phyloP scores from a whole-genome alignment of 1,284 basidiomycete species.

The Apiotrichum sp. region DNA sequence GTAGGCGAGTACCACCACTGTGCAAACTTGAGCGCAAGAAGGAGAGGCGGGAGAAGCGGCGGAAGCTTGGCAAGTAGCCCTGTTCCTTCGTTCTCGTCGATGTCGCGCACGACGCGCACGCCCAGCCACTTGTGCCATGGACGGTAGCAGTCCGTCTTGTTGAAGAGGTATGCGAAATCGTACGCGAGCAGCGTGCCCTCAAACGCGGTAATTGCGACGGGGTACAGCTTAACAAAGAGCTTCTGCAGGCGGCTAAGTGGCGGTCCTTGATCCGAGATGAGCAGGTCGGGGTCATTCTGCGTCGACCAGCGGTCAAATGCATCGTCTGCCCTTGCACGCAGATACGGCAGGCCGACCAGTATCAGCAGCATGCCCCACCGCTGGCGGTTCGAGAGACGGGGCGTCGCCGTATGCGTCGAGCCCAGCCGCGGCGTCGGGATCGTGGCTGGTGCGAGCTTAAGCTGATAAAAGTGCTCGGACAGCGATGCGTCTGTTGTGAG shows the following conservation, averaged over 20 bases:
- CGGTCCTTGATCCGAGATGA: conserved; percentile 10
- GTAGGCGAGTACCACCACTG: conserved; percentile 99
- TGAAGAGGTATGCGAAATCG: conserved; percentile 88
- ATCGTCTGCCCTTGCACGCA: conserved; percentile 81
- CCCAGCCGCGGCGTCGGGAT: conserved; percentile 30
- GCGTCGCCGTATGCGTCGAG: conserved; percentile 1
- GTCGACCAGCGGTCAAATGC: conserved; percentile 69
- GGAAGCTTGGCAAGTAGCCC: conserved; percentile 21
- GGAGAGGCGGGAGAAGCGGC: conserved; percentile 69
- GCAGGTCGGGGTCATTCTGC: conserved; percentile 16
- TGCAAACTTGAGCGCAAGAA: conserved; percentile 94
- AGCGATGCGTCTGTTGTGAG: conserved; percentile 39
- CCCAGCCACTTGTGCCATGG: conserved; percentile 86
- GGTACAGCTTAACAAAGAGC: conserved; percentile 66
- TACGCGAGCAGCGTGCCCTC: conserved; percentile 76
- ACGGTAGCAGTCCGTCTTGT: conserved; percentile 76
- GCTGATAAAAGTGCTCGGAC: conserved; percentile 44
- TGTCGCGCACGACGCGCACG: conserved; percentile 53
- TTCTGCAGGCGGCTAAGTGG: conserved; percentile 31
- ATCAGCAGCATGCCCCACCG: conserved; percentile 63
- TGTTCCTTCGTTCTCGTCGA: conserved; percentile 13
- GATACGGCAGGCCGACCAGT: conserved; percentile 80
- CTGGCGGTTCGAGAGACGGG: conserved; percentile 29
- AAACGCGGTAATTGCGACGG: conserved; percentile 68
- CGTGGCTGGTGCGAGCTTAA: conserved; percentile 22